phyloP scores from a whole-genome alignment of 345 rosid species.

The Streptanthus diversifolius region DNA sequence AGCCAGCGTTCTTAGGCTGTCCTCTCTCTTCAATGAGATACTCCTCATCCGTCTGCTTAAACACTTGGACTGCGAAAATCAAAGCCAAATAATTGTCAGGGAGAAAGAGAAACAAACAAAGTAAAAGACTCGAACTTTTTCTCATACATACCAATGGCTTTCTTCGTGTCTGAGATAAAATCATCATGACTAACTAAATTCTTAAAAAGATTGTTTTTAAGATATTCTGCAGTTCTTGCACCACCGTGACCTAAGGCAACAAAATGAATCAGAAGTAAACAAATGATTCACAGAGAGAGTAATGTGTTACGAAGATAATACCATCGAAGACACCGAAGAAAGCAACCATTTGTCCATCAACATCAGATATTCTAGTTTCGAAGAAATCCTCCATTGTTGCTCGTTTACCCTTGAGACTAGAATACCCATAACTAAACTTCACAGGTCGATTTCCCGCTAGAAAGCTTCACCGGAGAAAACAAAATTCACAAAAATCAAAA shows the following conservation, averaged over 20 bases:
- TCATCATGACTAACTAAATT: slow-evolving; percentile 76
- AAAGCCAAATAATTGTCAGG: not conserved
- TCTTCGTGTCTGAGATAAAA: slow-evolving; percentile 81
- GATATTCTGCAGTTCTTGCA: slow-evolving; percentile 91
- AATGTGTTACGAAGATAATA: slow-evolving; percentile 28
- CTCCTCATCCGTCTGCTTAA: slow-evolving; percentile 80
- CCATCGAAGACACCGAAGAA: slow-evolving; percentile 99
- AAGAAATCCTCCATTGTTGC: slow-evolving; percentile 96
- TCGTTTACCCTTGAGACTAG: slow-evolving; percentile 89
- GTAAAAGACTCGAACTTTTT: not conserved
- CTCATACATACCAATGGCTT: slow-evolving; percentile 66
- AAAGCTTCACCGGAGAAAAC: not conserved
- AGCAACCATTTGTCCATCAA: slow-evolving; percentile 94
- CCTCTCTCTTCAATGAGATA: slow-evolving; percentile 74
- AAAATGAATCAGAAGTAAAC: not conserved
- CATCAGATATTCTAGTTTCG: slow-evolving; percentile 91
- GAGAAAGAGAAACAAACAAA: not conserved
- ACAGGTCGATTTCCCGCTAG: slow-evolving; percentile 47
- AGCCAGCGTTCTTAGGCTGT: slow-evolving; percentile 89
- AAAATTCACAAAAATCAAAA: not conserved
- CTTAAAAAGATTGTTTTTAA: slow-evolving; percentile 82
- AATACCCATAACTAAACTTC: slow-evolving; percentile 94
- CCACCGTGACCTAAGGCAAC: slow-evolving; percentile 85
- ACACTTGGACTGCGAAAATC: slow-evolving; percentile 57
- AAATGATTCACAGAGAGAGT: not conserved